Base-by-base conservation (phyloP, 2,329 filamentous ascomycete species). In the Bipolaris cookei region DNA sequence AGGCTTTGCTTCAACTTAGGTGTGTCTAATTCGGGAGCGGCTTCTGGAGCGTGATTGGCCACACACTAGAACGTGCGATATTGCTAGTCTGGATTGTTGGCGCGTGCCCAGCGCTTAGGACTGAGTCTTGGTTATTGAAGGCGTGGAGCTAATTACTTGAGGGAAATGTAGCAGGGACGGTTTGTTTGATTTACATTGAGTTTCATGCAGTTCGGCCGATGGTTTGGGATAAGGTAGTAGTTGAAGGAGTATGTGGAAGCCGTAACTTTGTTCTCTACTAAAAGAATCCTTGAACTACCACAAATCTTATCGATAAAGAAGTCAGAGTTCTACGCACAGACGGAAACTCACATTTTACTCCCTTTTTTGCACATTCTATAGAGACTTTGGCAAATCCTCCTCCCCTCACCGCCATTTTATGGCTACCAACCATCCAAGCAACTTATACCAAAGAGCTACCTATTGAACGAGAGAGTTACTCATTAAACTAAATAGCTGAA, bases 1-100 rank as follows among this genome's bases (percentile, higher is more conserved):
- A 51, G 58, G 58, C 56, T 53, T 58, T 35, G 41, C 47, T 54
- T 48, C 58, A 58, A 13, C 50, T 61, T 57, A 43, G 57, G 52
- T 53, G 52, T 63, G 51, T 63, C 54, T 59, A 56, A 48, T 39
- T 48, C 38, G 28, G 47, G 45, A 58, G 41, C 38, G 6, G 4
- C 28, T 58, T 60, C 52, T 54, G 50, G 11, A 18, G 21, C 51
- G 23, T 38, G 8, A 68, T 68, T 68, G 65, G 65, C 14, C 23
- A 7, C 6, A 10, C 13, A 6, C 20, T 4, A 7, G 6, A 13
- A 42, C 3, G 13, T 23, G 16, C 21, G 18, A 42, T 25, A 20
- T 23, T 42, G 13, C 21, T 42, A 42, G 21, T 30, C 21, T 13
- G 2, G n/a, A 25, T 25, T 10, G 28, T 8, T 13, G 43, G 43